These are phyloP conservation scores for Stemphylium lycopersici DNA, from an alignment of 2,329 filamentous ascomycete genomes.

Conservation along the genomic window DNA sequence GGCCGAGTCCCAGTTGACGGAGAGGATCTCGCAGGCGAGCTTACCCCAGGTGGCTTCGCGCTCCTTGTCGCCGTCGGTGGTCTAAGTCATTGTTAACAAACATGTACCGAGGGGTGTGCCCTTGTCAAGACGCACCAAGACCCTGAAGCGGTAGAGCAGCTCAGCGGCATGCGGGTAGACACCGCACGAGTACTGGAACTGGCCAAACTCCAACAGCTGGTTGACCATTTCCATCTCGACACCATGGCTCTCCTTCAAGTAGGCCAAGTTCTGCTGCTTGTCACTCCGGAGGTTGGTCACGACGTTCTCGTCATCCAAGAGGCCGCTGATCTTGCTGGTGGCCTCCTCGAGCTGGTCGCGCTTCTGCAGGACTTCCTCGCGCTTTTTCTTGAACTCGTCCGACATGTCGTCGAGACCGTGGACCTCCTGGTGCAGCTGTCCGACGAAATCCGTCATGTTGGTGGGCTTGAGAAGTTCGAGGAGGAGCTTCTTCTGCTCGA, in stretches of 20 bases:
- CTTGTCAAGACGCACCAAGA: conserved; percentile 61
- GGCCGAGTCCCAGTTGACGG: conserved; percentile 90
- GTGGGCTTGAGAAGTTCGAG: conserved; percentile 94
- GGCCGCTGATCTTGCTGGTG: conserved; percentile 84
- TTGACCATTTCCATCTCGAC: conserved; percentile 97
- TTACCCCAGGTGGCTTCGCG: conserved; percentile 97
- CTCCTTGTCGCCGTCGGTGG: conserved; percentile 98
- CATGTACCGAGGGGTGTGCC: neutral
- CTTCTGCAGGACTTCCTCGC: conserved; percentile 83
- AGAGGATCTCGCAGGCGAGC: conserved; percentile 93
- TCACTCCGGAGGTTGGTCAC: conserved; percentile 90
- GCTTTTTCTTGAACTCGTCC: conserved; percentile 85
- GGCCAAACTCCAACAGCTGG: conserved; percentile 91
- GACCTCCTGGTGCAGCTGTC: conserved; percentile 87
- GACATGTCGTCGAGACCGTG: conserved; percentile 79
- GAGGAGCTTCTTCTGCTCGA: conserved; percentile 82
- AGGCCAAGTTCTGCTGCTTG: conserved; percentile 98
- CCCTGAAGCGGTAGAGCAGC: conserved; percentile 95
- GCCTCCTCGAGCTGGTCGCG: conserved; percentile 85
- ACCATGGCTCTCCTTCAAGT: conserved; percentile 93
- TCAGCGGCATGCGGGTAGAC: conserved; percentile 91
- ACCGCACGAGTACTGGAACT: conserved; percentile 97
- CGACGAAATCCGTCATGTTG: conserved; percentile 99
- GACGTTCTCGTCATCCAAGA: conserved; percentile 87
- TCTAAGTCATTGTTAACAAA: conserved; percentile 49